These are phyloP conservation scores for Dothideomycetidae sp. DNA, from an alignment of 2,329 filamentous ascomycete genomes.

Conservation along the genomic window DNA sequence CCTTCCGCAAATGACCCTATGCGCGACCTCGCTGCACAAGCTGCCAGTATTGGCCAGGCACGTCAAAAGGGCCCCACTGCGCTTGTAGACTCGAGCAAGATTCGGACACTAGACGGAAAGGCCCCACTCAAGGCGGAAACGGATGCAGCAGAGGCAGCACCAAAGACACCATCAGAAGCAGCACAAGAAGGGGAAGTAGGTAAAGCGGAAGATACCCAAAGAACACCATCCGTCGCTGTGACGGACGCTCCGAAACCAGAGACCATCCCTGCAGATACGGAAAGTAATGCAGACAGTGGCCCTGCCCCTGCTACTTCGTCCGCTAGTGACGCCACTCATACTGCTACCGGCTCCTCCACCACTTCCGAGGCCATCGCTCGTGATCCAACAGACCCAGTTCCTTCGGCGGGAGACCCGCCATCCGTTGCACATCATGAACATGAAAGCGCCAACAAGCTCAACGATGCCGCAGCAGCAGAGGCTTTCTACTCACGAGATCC, in stretches of 20 bases:
- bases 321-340: not conserved
- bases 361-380: too few relatives aligned
- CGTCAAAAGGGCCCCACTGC: constrained; percentile 8
- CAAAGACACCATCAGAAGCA: not conserved
- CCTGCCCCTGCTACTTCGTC: constrained; percentile 9
- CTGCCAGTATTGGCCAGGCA: constrained; percentile 14
- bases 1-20: constrained; percentile 23
- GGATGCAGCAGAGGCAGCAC: constrained; percentile 1
- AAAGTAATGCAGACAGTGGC: constrained; percentile 18
- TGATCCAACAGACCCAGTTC: not conserved
- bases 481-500: not conserved
- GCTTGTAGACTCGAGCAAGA: constrained; percentile 8
- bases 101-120: constrained; percentile 10
- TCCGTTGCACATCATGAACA: not conserved
- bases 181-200: constrained; percentile 1
- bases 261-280: constrained; percentile 16
- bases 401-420: not conserved
- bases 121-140: constrained; percentile 8
- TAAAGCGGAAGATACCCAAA: constrained; percentile 1
- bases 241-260: constrained; percentile 15
- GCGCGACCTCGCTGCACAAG: constrained; percentile 18
- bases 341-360: too few relatives aligned
- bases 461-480: not conserved
- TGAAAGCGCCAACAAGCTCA: not conserved
- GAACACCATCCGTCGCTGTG: constrained; percentile 2